These are phyloP conservation scores for Mycotypha africana DNA, from an alignment of 371 early-diverging fungal genomes.

Conservation along the genomic window DNA sequence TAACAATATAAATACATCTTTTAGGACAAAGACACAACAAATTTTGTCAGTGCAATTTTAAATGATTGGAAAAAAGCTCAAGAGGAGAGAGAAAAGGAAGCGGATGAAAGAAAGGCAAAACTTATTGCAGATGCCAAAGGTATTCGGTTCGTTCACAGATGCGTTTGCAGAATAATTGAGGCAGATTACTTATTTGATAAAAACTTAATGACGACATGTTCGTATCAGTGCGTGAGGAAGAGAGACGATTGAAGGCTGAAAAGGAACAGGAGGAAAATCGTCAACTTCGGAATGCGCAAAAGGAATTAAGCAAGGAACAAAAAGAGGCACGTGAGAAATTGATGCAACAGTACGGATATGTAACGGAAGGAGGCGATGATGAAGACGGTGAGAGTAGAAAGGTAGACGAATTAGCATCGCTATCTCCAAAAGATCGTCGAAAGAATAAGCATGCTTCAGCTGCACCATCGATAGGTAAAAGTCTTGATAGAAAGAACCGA, in stretches of 20 bases:
- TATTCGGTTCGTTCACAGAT: constrained; percentile 8
- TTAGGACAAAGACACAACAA: constrained; percentile 35
- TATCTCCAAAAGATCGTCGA: constrained; percentile 15
- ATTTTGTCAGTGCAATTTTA: constrained; percentile 27
- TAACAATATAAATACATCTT: neutral
- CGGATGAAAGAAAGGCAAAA: constrained; percentile 30
- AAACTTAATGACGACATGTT: no score
- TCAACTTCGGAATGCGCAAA: constrained; percentile 18
- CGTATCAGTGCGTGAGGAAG: constrained; percentile 23
- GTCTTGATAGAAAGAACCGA: no score
- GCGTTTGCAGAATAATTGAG: no score
- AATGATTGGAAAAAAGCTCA: constrained; percentile 33
- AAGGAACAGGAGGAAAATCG: constrained; percentile 14
- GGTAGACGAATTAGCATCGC: constrained; percentile 9
- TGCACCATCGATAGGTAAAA: constrained; percentile 10
- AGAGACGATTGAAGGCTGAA: constrained; percentile 13
- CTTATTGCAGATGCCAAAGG: constrained; percentile 36
- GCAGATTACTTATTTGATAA: no score
- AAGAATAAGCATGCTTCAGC: constrained; percentile 32
- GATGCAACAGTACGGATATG: constrained; percentile 49
- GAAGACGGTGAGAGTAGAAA: constrained; percentile 29
- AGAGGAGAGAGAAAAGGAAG: constrained; percentile 29
- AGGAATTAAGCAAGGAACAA: constrained; percentile 43
- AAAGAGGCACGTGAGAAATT: constrained; percentile 46
- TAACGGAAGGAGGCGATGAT: constrained; percentile 38